phyloP scores from a whole-genome alignment of 257 asterid genomes.

The Nicotiana undulata region DNA sequence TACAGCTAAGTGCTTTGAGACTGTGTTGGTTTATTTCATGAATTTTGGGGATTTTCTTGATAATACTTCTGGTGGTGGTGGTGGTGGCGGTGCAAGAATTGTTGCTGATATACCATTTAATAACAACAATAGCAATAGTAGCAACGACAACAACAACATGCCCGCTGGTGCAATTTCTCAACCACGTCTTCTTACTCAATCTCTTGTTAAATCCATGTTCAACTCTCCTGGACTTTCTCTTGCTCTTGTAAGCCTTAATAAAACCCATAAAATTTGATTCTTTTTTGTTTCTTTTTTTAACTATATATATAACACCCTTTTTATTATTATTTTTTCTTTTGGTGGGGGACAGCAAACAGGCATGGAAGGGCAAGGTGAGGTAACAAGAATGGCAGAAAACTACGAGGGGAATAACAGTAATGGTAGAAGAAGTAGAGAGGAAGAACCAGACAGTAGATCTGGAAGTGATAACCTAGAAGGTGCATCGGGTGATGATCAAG shows the following conservation, averaged over 20 bases:
- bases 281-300: background rate
- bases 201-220: slow-evolving; percentile 57
- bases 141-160: slow-evolving; percentile 24
- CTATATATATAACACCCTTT: background rate
- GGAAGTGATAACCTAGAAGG: slow-evolving; percentile 91
- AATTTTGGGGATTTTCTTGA: slow-evolving; percentile 92
- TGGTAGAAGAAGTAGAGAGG: slow-evolving; percentile 70
- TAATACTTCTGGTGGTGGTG: slow-evolving; percentile 47
- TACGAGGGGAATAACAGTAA: slow-evolving; percentile 34
- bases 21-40: slow-evolving; percentile 36
- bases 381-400: slow-evolving; percentile 39
- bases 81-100: slow-evolving; percentile 48
- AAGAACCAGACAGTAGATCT: slow-evolving; percentile 95
- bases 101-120: slow-evolving; percentile 44
- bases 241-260: slow-evolving; percentile 52
- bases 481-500: slow-evolving; percentile 85
- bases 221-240: slow-evolving; percentile 88
- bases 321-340: background rate
- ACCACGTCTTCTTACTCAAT: slow-evolving; percentile 44
- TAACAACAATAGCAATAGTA: slow-evolving; percentile 17
- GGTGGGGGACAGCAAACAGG: slow-evolving; percentile 48
- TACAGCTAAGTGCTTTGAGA: background rate
- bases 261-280: background rate
- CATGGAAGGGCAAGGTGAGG: slow-evolving; percentile 74
- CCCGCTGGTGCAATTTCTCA: slow-evolving; percentile 47